Base-by-base conservation (phyloP, 2,329 filamentous ascomycete genomes). In the Pochonia chlamydosporia region DNA sequence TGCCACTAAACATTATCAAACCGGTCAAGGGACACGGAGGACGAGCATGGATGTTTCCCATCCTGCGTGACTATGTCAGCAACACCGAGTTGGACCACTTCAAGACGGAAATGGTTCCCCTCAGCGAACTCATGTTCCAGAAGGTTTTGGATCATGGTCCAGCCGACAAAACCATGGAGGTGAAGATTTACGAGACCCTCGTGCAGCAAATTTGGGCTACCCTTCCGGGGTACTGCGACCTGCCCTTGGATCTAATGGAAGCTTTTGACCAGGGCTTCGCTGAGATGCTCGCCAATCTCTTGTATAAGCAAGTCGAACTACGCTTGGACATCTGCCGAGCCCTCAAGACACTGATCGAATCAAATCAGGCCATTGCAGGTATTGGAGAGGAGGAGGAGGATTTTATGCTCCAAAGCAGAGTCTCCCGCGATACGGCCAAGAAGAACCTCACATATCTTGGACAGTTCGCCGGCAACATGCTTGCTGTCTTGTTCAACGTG, bases 401-500 rank as follows among this genome's bases (percentile, higher is more conserved):
- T 54, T 68, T 95, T 20, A 73, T 93, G 30, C 74, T 89, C 11
- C 88, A 92, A 62, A 85, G 86, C 58, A 78, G 91, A 43, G 79
- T 96, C 13, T 83, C 86, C 4, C 90, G 86, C 62, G 78, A 74
- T 4, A 75, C 82, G 33, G 92, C 93, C 0, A 73, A 82, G 63
- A 84, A 84, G 66, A 96, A 96, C 61, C 70, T 97, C 33, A 72
- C 81, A n/a, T 85, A 95, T 63, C 74, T 99, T 11, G 82, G 88
- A 14, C 72, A 73, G 1, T 91, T 93, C 61, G 79, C 92, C 1
- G 85, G 85, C 51, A 97, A 97, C 59, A 79, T 99, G 68, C 80
- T 99, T 36, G 91, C 93, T 6, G 92, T 97, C 1, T 73, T 99
- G n/a, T 97, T 99, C 76, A 99, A 99, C 63, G 92, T 99, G 39